Evolutionary conservation across 2,329 filamentous ascomycete species (phyloP).

Genomic region (Penicillium sp.): DNA sequence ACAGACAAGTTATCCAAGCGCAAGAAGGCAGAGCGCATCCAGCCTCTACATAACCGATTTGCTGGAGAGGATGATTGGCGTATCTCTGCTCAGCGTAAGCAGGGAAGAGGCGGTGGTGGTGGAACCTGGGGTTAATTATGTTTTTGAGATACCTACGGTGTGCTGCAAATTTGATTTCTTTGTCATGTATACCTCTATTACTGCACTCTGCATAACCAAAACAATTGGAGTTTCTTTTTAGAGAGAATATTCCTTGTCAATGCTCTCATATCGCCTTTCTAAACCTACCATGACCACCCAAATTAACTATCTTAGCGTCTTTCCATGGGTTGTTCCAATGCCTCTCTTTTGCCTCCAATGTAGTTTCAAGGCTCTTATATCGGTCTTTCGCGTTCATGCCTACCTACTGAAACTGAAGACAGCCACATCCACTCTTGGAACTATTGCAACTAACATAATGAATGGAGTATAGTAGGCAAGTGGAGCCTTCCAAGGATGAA

Average conservation of each 20-base stretch:
- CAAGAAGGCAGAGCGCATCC: slow-evolving; percentile 91
- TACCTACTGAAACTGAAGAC: background rate
- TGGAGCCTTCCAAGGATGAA: no score
- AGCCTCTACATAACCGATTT: slow-evolving; percentile 92
- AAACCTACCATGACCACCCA: no score
- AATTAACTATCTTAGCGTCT: no score
- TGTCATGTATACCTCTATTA: background rate
- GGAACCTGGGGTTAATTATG: slow-evolving; percentile 75
- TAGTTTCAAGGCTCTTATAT: no score
- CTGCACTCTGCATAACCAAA: slow-evolving; percentile 1
- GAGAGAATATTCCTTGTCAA: no score
- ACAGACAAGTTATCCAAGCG: slow-evolving; percentile 85
- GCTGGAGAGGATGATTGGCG: slow-evolving; percentile 94
- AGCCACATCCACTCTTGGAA: no score
- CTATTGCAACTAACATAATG: no score
- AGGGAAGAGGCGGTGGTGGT: slow-evolving; percentile 81
- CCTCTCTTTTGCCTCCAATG: no score
- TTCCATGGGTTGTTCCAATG: no score
- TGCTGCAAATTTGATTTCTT: background rate
- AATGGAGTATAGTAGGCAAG: no score
- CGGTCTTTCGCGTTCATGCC: no score
- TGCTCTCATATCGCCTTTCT: no score
- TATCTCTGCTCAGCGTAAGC: slow-evolving; percentile 80
- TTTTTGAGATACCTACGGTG: slow-evolving; percentile 5
- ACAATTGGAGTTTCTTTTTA: background rate